Percentiles rank a stretch among this genome's conserved stretches.
These are phyloP conservation scores for Mycena sp. DNA, from an alignment of 1,284 basidiomycete species.

Conservation along the genomic window DNA sequence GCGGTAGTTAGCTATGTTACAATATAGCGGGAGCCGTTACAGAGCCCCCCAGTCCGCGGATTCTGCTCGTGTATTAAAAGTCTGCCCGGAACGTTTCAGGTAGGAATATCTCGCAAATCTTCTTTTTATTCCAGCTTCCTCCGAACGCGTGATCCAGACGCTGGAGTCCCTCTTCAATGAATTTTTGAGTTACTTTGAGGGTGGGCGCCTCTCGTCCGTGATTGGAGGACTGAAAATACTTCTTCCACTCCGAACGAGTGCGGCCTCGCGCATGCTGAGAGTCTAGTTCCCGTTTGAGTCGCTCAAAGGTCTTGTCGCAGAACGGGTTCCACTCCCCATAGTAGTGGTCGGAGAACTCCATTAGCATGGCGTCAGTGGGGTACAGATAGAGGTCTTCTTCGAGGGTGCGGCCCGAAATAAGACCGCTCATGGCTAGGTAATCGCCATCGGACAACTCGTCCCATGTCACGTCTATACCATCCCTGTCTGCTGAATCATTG, in stretches of 20 bases:
- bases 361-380: not conserved
- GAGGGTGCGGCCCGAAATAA: no score
- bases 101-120: not conserved
- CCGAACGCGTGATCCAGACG: not conserved
- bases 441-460: not conserved
- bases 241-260: not conserved
- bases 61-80: not conserved
- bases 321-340: not conserved
- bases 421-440: no score
- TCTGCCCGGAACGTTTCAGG: not conserved
- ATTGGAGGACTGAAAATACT: not conserved
- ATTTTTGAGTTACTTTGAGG: not conserved
- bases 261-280: not conserved
- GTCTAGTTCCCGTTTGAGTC: not conserved
- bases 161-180: not conserved
- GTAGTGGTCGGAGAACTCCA: not conserved
- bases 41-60: not conserved
- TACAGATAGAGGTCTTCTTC: not conserved
- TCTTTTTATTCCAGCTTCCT: not conserved
- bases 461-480: not conserved
- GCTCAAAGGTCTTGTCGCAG: not conserved
- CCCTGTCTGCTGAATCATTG: not conserved
- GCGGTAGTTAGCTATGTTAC: not conserved
- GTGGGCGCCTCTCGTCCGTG: not conserved
- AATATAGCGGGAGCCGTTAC: not conserved